Evolutionary conservation across 2,329 filamentous ascomycete species (phyloP), one percentile per base, ranked within the genome.

Genomic region (Cordyceps cicadae): DNA sequence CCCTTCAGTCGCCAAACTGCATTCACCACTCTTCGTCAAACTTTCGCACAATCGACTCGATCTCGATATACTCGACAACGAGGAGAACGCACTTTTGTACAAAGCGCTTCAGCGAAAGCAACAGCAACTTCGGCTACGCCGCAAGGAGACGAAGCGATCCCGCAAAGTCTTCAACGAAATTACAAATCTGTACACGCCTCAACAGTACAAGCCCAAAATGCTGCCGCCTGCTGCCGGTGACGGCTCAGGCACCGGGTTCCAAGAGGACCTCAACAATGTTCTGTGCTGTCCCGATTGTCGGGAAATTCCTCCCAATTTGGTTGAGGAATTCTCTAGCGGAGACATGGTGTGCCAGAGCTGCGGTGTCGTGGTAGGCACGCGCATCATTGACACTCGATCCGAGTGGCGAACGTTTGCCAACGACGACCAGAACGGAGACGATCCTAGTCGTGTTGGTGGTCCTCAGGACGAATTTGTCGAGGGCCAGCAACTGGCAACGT

Each of bases 391-490:
- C 72, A 95, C 90, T 63, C 89, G 95, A 64, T 96, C 92, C 53
- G 94, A 99, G 77, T 99, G 94, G 94, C 90, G 94, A 72, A 99
- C 94, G 0, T 99, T 99, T 77, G 92, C 92, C 71, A 97, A 97
- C 72, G 94, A 99, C 70, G 95, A 99, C 72, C 91, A 96, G 74
- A 91, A 90, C 70, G 92, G 90, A 70, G 95, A 97, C 68, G 94
- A 99, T 67, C 94, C 95, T 5, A 97, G 92, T 62, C 94, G 94
- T 91, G 93, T 99, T 66, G 94, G 94, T 78, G 94, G 97, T 68
- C 90, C 89, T 6, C 87, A 88, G 63, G 97, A 97, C 70, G 88
- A 90, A 59, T 86, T 99, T 49, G 82, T 96, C 62, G 92, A 96
- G 69, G 92, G 92, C 61, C 88, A 91, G 65, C 92, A 96, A 76